Base-by-base conservation (phyloP, 225 moss, liverwort and hornwort genomes). In the Takakia lepidozioides region DNA sequence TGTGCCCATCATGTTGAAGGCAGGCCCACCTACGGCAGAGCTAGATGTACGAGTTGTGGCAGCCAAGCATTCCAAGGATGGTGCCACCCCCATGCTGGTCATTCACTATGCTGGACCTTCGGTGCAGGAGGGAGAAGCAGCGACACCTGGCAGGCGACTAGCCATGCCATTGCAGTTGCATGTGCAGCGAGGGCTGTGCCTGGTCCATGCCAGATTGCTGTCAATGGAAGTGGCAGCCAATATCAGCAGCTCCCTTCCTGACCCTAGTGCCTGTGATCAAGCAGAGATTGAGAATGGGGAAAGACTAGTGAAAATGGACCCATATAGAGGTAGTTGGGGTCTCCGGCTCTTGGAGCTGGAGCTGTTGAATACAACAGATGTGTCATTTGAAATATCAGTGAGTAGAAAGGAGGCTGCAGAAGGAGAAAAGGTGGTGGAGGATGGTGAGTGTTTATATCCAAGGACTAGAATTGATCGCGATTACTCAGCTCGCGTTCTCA, bases 151-250 rank as follows among this genome's bases (percentile, higher is more conserved):
- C 26, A 71, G 98, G 46, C 55, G 91, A 62, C 73, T 98, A 35
- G 85, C 80, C 35, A 72, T 98, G 61, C 98, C 98, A 19, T 61
- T 98, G 63, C 87, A 91, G 55, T 63, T 98, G 29, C 85, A 98
- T 62, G 98, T 98, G 40, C 78, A 87, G 48, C 82, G 81, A 71
- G 98, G 98, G 18, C 64, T 91, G 28, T 81, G 82, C 36, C 57
- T 98, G 58, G 83, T 85, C 48, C 98, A 98, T 56, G 98, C 98
- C 30, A 87, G 76, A 52, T 71, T 98, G 52, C 66, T 91, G 22
- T 87, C 98, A 13, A 91, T 98, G 91, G 98, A 98, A 76, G 98
- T 98, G 51, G 85, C 98, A 40, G 98, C 98, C 37, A 82, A 87
- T 54, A 78, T 98, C 40, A 98, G 83, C 68, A 87, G 81, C 61